phyloP scores from a whole-genome alignment of 2,329 filamentous ascomycete genomes.

The Cyphellophora europaea region DNA sequence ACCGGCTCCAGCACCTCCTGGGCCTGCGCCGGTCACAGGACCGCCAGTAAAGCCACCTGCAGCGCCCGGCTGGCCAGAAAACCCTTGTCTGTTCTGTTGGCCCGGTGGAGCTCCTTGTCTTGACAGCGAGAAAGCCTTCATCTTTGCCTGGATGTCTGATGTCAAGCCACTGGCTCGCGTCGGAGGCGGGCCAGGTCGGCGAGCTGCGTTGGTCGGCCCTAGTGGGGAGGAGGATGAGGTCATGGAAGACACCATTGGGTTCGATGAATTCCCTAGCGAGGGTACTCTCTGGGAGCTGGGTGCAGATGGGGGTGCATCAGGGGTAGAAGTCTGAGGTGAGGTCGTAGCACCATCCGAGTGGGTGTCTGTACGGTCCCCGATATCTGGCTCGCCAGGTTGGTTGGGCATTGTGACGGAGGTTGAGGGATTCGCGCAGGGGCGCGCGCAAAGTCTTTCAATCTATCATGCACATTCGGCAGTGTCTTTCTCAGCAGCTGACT shows the following conservation, averaged over 20 bases:
- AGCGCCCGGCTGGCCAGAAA: constrained; percentile 7
- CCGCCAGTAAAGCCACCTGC: constrained; percentile 5
- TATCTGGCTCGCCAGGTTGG: no score
- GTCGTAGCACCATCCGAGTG: no score
- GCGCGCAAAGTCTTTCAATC: no score
- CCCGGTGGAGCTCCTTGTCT: constrained; percentile 47
- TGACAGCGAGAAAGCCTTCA: constrained; percentile 61
- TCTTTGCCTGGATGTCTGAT: constrained; percentile 57
- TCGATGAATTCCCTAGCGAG: not conserved
- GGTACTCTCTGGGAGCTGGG: not conserved
- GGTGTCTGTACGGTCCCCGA: no score
- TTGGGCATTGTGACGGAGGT: no score
- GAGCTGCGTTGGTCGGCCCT: constrained; percentile 62
- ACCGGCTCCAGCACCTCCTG: constrained; percentile 18
- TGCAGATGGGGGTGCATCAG: not conserved
- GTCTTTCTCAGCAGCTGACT: no score
- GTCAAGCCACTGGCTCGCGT: constrained; percentile 43
- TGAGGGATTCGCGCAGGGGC: no score
- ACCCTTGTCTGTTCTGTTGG: constrained; percentile 18
- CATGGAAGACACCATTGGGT: constrained; percentile 37
- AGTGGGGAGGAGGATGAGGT: constrained; percentile 75
- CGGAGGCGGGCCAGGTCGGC: constrained; percentile 39
- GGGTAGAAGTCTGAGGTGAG: no score
- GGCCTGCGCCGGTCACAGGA: constrained; percentile 21
- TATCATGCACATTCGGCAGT: no score